phyloP scores from a whole-genome alignment of 1,284 basidiomycete genomes.

The Pseudozyma hubeiensis region DNA sequence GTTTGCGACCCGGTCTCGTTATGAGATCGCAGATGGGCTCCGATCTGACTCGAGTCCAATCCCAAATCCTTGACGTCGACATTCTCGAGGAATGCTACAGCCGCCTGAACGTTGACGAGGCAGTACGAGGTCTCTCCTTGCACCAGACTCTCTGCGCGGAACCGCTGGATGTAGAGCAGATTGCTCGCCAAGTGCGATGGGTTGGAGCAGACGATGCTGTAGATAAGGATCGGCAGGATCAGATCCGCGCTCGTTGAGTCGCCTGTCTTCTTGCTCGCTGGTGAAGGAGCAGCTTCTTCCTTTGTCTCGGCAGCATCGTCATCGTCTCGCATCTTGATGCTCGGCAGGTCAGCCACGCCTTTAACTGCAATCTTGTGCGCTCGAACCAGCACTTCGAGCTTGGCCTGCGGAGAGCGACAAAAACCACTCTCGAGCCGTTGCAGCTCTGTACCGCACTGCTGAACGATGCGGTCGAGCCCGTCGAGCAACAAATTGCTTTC shows the following conservation, averaged over 20 bases:
- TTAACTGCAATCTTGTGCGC: slow-evolving; percentile 86
- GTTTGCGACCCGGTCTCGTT: not conserved
- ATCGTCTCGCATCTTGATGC: slow-evolving; percentile 34
- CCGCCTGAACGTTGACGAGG: slow-evolving; percentile 90
- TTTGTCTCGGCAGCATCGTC: slow-evolving; percentile 7
- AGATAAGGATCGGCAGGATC: slow-evolving; percentile 88
- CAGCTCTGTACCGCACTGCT: slow-evolving; percentile 82
- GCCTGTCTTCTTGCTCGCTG: not conserved
- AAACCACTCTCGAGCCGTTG: slow-evolving; percentile 75
- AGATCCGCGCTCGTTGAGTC: slow-evolving; percentile 73
- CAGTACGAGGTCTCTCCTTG: slow-evolving; percentile 90
- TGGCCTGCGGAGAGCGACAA: slow-evolving; percentile 79
- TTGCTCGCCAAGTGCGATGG: slow-evolving; percentile 83
- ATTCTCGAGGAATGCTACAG: slow-evolving; percentile 91
- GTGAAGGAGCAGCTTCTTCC: not conserved
- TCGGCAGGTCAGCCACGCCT: slow-evolving; percentile 61
- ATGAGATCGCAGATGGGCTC: slow-evolving; percentile 2
- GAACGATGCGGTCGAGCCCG: slow-evolving; percentile 77
- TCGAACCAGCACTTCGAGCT: slow-evolving; percentile 81
- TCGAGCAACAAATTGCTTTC: slow-evolving; percentile 70
- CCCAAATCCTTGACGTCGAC: slow-evolving; percentile 86
- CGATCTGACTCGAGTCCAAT: slow-evolving; percentile 71
- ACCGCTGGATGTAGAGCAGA: slow-evolving; percentile 86
- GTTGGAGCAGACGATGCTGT: slow-evolving; percentile 88
- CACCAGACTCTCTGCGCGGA: slow-evolving; percentile 77